Base-by-base conservation (phyloP, 129 eudicot genomes). In the Chrysanthemum lavandulifolium region DNA sequence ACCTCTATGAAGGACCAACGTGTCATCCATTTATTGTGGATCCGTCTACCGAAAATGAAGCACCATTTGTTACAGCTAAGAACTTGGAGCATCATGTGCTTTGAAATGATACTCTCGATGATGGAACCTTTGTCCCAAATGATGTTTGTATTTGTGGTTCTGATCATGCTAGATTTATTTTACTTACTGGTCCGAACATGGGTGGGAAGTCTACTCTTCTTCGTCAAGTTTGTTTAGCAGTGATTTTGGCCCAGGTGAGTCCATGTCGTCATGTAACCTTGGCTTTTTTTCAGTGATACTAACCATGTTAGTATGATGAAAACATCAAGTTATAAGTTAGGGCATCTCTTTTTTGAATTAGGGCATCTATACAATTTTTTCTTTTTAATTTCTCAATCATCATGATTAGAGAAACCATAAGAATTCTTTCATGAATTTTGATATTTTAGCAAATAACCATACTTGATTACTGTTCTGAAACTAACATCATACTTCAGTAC, bases 171-270 rank as follows among this genome's bases (percentile, higher is more conserved):
- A 84, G 85, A 68, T 90, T 95, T 79, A 84, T 95, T 65, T 65
- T 95, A 55, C 99, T 90, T 14, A 95, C 99, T 82, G 99, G 99
- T 78, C 99, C 99, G 71, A 95, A 95, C 86, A 95, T 95, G 99
- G 99, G 99, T 70, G 99, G 67, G 67, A 95, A 90, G 68, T 95
- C 99, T 73, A 95, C 99, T 67, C 97, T 95, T 75, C 82, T 95
- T 55, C 97, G 97, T 36, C 99, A 95, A 90, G 84, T 95, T 76
- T 95, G 99, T 76, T 86, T 95, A 85, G 99, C 97, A 33, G 96
- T 88, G 11, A 85, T 95, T 79, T 82, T 95, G 86, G 99, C 99
- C 71, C 99, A 95, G 83, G 99, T 90, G 45, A 72, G 79, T 19
- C 66, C 25, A 50, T 71, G 54, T 69, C 14, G 31, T 52, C 73